phyloP scores from a whole-genome alignment of 257 asterid species.

The Forsythia suspensa region DNA sequence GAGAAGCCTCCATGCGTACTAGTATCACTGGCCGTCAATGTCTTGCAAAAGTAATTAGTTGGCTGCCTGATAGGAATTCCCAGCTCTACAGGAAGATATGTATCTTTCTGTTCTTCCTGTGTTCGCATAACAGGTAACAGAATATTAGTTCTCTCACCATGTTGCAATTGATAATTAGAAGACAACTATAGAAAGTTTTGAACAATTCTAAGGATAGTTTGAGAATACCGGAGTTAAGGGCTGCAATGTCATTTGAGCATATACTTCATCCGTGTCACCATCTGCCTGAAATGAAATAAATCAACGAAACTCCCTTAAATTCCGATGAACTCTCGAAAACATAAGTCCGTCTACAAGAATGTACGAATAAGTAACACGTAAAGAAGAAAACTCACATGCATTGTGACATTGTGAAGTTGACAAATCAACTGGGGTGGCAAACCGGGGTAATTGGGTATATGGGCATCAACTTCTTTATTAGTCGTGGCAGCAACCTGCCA shows the following conservation, averaged over 20 bases:
- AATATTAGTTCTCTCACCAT: neutral
- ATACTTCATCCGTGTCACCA: slow-evolving; percentile 95
- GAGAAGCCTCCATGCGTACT: slow-evolving; percentile 99
- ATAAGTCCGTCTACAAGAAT: slow-evolving; percentile 5
- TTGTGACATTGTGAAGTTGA: slow-evolving; percentile 97
- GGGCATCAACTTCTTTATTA: slow-evolving; percentile 91
- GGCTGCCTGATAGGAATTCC: slow-evolving; percentile 93
- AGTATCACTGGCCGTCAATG: slow-evolving; percentile 95
- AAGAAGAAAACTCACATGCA: slow-evolving; percentile 80
- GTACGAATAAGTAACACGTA: slow-evolving; percentile 13
- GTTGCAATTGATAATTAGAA: slow-evolving; percentile 8
- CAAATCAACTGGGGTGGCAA: slow-evolving; percentile 91
- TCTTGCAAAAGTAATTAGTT: slow-evolving; percentile 94
- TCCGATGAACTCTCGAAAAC: slow-evolving; percentile 8
- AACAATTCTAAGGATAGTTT: slow-evolving; percentile 9
- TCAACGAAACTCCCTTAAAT: slow-evolving; percentile 7
- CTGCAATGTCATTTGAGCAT: slow-evolving; percentile 98
- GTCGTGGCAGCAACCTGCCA: slow-evolving; percentile 93
- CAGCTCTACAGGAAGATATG: slow-evolving; percentile 83
- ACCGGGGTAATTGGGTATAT: slow-evolving; percentile 91
- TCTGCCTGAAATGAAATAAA: slow-evolving; percentile 71
- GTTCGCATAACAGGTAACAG: slow-evolving; percentile 10
- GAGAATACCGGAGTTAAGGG: slow-evolving; percentile 77
- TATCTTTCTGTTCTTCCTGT: slow-evolving; percentile 93
- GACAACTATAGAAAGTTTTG: slow-evolving; percentile 5